Conservation (phyloP, 192 early-diverging fungal species). For the Backusella tarrabulga region DNA sequence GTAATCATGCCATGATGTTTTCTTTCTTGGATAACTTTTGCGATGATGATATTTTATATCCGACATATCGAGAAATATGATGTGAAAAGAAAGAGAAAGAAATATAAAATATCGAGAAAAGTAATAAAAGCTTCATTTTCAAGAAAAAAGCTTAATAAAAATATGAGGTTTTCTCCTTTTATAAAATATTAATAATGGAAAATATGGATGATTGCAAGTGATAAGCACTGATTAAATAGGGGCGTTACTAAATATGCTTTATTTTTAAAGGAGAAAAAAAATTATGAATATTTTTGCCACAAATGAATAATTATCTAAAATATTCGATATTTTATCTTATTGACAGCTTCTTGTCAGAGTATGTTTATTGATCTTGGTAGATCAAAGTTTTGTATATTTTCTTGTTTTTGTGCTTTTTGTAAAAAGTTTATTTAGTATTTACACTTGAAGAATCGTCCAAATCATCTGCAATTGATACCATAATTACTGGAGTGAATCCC, state of each 20-base stretch:
- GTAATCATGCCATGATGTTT: constrained; percentile 5
- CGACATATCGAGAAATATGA: neutral
- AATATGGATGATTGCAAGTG: constrained; percentile 3
- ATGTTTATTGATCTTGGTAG: neutral
- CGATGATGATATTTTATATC: neutral
- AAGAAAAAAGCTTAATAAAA: constrained; percentile 6
- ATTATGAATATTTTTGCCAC: constrained; percentile 8
- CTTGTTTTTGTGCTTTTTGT: neutral
- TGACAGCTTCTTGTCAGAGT: neutral
- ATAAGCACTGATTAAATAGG: constrained; percentile 8
- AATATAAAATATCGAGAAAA: neutral
- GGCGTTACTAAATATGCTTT: constrained; percentile 3
- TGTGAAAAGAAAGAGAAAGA: constrained; percentile 6
- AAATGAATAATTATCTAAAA: constrained; percentile 5
- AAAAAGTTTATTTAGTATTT: neutral
- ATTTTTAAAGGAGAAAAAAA: neutral
- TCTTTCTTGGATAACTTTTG: neutral
- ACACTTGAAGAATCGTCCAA: neutral
- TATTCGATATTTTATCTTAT: neutral
- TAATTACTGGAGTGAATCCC: neutral
- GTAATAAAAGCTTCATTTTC: neutral
- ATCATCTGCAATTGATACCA: neutral
- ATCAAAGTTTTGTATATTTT: neutral
- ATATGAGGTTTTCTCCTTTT: constrained; percentile 3
- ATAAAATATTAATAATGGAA: constrained; percentile 9